These are phyloP conservation scores for Exophiala phaeomuriformis DNA, from an alignment of 2,329 filamentous ascomycete genomes.

Conservation along the genomic window DNA sequence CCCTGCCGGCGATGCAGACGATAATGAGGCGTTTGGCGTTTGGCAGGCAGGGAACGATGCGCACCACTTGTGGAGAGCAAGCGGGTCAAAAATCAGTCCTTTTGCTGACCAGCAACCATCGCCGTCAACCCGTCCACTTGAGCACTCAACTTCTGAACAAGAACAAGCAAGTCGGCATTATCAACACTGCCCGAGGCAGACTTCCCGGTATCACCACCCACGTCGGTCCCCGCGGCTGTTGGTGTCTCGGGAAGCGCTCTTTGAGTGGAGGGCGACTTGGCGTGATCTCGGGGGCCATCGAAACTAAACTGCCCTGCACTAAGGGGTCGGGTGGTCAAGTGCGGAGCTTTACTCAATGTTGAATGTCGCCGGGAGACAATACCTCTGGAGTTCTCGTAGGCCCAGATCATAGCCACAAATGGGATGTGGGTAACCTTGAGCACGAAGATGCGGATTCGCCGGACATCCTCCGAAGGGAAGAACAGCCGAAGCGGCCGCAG, in stretches of 20 bases:
- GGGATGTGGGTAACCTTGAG: constrained; percentile 54
- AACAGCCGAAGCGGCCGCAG: constrained; percentile 53
- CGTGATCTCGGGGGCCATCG: constrained; percentile 12
- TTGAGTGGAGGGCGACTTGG: constrained; percentile 12
- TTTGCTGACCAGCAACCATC: constrained; percentile 26
- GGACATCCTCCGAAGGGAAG: constrained; percentile 48
- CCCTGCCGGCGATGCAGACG: not conserved
- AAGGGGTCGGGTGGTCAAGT: constrained; percentile 16
- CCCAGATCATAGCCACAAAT: constrained; percentile 50
- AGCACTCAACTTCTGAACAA: constrained; percentile 25
- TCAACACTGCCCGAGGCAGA: constrained; percentile 22
- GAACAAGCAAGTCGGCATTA: constrained; percentile 20
- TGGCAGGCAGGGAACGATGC: not conserved
- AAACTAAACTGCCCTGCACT: constrained; percentile 17
- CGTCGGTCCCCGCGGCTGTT: constrained; percentile 8
- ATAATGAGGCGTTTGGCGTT: not conserved
- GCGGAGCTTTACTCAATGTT: constrained; percentile 18
- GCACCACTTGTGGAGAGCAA: not conserved
- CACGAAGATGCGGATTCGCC: constrained; percentile 50
- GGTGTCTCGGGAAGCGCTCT: constrained; percentile 17
- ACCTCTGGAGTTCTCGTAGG: constrained; percentile 42
- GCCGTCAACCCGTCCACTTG: constrained; percentile 27
- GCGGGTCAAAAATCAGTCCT: constrained; percentile 14
- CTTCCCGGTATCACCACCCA: constrained; percentile 11
- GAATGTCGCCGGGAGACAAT: constrained; percentile 27